Evolutionary conservation across 23 red algal genomes (phyloP), one percentile per base, ranked within the genome.

Genomic region (Gracilaria vermiculophylla): DNA sequence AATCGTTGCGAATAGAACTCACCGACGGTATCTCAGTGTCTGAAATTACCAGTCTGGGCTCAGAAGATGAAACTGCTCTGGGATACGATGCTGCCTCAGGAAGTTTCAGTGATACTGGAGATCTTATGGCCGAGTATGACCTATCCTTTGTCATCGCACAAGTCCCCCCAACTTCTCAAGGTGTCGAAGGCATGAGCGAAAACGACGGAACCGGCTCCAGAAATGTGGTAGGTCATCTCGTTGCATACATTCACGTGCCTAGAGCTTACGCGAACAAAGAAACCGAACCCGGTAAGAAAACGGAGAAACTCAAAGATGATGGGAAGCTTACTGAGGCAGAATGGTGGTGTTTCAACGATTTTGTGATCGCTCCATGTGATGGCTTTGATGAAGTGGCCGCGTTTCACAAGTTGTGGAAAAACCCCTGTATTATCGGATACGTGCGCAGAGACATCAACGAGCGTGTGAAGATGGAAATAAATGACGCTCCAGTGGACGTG

Each of bases 271-370:
- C 13, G 20, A 36, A 77, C 39, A 88, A 64, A 23, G 56, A 36
- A 44, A 62, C 35, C 45, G 29, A 19, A 29, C 23, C 16, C 5
- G 67, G 24, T 9, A 35, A 47, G 47, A 76, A 77, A 48, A 40
- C 25, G 62, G 47, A 48, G 8, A 64, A 52, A 20, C 1, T 19
- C 5, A 27, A 52, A 53, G 7, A 41, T n/a, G 37, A 73, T 57
- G 62, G 28, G 15, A 73, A 39, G 69, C 25, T 49, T 27, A 27
- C 17, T 16, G 57, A 67, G 31, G 82, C 65, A 11, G 90, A 77
- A 20, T 98, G 96, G 96, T 98, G 86, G 85, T 91, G 86, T 39
- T 93, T 98, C 40, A 98, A 98, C 73, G 96, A 98, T 48, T 98
- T 98, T 85, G 87, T 87, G 57, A 98, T 98, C 31, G 80, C 91